Percentiles rank a stretch among this genome's conserved stretches.
phyloP scores from a whole-genome alignment of 306 rosid genomes.

The Vigna nakashimae region DNA sequence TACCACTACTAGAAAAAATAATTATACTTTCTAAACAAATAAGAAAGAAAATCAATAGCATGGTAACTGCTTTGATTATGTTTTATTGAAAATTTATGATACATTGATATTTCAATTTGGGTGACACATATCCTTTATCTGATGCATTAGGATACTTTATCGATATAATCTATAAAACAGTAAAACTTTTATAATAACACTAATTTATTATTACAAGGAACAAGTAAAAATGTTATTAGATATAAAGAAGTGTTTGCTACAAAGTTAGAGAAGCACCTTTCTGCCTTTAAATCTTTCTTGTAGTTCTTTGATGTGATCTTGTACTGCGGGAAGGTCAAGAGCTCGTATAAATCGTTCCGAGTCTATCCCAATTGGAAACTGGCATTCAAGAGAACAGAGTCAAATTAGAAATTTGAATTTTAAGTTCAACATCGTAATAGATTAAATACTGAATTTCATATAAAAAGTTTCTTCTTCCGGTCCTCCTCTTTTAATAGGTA shows the following conservation, averaged over 20 bases:
- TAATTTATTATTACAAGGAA: neutral
- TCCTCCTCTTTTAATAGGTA: neutral
- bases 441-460: constrained; percentile 20
- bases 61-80: no score
- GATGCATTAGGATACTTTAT: no score
- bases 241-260: neutral
- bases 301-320: constrained; percentile 67
- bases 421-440: constrained; percentile 1
- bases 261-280: constrained; percentile 62
- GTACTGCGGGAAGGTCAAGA: constrained; percentile 61
- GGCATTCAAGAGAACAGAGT: constrained; percentile 43
- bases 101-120: no score
- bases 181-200: no score
- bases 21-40: no score
- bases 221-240: constrained; percentile 14
- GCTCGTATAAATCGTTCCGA: constrained; percentile 79
- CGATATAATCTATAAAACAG: no score
- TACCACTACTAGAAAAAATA: no score
- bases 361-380: constrained; percentile 96
- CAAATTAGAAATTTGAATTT: constrained; percentile 34
- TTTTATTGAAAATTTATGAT: no score
- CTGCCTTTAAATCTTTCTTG: constrained; percentile 84
- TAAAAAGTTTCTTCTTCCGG: neutral
- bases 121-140: no score
- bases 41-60: no score